phyloP scores from a whole-genome alignment of 257 asterid genomes.

The Jacaranda copaia region DNA sequence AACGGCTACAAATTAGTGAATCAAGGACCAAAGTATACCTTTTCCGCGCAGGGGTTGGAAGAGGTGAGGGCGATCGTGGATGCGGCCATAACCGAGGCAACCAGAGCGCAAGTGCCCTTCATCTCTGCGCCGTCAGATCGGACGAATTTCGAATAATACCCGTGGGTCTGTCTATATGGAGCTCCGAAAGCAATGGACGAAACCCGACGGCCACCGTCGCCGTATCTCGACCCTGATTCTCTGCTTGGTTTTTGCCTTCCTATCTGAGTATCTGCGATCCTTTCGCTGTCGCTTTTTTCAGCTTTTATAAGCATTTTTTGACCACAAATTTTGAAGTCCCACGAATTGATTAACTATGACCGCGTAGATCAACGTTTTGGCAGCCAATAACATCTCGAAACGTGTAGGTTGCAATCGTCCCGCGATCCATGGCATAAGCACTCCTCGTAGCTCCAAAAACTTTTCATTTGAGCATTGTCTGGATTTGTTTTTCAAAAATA shows the following conservation, averaged over 20 bases:
- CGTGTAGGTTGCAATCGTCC: neutral
- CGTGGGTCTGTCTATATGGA: neutral
- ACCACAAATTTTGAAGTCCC: neutral
- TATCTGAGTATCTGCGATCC: neutral
- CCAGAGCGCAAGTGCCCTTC: constrained; percentile 52
- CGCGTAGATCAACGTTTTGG: neutral
- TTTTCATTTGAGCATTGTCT: too few species aligned
- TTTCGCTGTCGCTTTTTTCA: neutral
- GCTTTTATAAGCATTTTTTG: neutral
- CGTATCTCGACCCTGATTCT: constrained; percentile 47
- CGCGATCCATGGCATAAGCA: neutral
- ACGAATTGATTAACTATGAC: neutral
- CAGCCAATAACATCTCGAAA: neutral
- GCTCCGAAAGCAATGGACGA: constrained; percentile 30
- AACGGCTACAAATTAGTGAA: neutral
- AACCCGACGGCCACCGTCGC: constrained; percentile 51
- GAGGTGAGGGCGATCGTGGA: constrained; percentile 45
- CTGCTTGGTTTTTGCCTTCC: neutral
- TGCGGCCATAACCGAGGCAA: constrained; percentile 53
- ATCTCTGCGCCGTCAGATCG: constrained; percentile 30
- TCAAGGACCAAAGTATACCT: constrained; percentile 33
- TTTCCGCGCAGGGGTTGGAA: constrained; percentile 29
- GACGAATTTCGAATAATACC: neutral
- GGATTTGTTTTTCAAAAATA: too few species aligned
- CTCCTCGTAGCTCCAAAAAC: neutral